Evolutionary conservation across 768 basidiomycete genomes (phyloP).

Genomic region (Infundibulicybe gibba): DNA sequence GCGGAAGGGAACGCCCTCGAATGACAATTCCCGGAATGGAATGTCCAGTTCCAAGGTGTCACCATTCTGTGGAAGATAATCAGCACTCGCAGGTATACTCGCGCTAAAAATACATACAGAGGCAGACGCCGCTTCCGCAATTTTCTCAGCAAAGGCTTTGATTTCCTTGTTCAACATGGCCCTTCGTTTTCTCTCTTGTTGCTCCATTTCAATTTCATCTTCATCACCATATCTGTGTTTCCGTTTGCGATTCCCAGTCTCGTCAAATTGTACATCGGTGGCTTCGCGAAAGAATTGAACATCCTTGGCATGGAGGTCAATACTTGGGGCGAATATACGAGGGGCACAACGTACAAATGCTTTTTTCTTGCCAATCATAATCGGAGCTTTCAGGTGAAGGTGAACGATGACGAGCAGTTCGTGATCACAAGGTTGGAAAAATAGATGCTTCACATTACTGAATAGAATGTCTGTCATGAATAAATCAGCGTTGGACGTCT

Average conservation of each 20-base stretch:
- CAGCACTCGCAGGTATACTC: neutral
- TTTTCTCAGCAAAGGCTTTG: conserved; percentile 87
- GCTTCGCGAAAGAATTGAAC: conserved; percentile 99
- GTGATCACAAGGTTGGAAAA: conserved; percentile 98
- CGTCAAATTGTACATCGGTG: conserved; percentile 96
- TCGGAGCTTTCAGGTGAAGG: conserved; percentile 89
- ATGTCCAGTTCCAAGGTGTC: conserved; percentile 91
- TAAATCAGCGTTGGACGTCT: neutral
- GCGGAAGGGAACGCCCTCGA: conserved; percentile 94
- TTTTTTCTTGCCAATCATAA: conserved; percentile 99
- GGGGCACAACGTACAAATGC: conserved; percentile 61
- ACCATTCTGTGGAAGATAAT: conserved; percentile 40
- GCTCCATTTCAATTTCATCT: conserved; percentile 98
- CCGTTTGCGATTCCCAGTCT: conserved; percentile 98
- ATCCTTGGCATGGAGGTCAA: conserved; percentile 49
- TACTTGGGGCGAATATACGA: conserved; percentile 2
- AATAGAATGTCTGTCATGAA: conserved; percentile 76
- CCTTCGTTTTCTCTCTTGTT: conserved; percentile 89
- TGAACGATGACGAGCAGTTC: conserved; percentile 95
- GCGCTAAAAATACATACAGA: conserved; percentile 50
- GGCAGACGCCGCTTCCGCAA: conserved; percentile 76
- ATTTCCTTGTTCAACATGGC: conserved; percentile 92
- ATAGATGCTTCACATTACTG: conserved; percentile 96
- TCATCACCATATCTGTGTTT: conserved; percentile 97
- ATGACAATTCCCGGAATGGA: conserved; percentile 95